A percentile compares a stretch with the other conserved stretches of the same genome.
These are phyloP conservation scores for Macroventuria anomochaeta DNA, from an alignment of 2,329 filamentous ascomycete genomes.

Conservation along the genomic window DNA sequence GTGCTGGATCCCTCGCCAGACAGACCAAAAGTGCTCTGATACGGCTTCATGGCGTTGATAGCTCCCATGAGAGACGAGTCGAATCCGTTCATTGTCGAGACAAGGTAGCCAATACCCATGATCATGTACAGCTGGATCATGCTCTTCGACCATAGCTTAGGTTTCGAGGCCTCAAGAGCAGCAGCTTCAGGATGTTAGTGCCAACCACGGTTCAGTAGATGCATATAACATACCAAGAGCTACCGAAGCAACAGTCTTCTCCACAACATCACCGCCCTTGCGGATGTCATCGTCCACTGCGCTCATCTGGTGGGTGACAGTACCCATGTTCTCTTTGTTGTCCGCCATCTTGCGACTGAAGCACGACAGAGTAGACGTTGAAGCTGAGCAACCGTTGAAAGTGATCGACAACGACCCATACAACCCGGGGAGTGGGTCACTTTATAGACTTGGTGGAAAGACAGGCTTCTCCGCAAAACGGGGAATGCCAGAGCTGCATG, in stretches of 20 bases:
- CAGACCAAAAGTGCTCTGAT: conserved; percentile 59
- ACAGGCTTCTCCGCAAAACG: conserved; percentile 35
- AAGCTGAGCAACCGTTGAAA: conserved; percentile 4
- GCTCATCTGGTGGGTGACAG: conserved; percentile 35
- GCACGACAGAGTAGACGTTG: background rate
- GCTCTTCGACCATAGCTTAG: conserved; percentile 36
- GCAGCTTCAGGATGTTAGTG: conserved; percentile 31
- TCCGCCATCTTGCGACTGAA: conserved; percentile 24
- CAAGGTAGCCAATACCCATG: conserved; percentile 45
- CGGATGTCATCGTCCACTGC: conserved; percentile 29
- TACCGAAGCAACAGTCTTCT: conserved; percentile 40
- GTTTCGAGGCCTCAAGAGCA: conserved; percentile 43
- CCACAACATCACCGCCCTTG: conserved; percentile 31
- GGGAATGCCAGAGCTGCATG: conserved; percentile 11
- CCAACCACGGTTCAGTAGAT: background rate
- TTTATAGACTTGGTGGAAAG: conserved; percentile 28
- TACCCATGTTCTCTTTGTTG: conserved; percentile 28
- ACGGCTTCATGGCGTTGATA: conserved; percentile 61
- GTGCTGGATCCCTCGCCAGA: conserved; percentile 56
- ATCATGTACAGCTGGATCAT: conserved; percentile 45
- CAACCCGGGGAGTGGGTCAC: conserved; percentile 26
- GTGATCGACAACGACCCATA: conserved; percentile 10
- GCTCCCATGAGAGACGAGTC: conserved; percentile 53
- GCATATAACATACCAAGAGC: conserved; percentile 31
- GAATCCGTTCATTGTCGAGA: conserved; percentile 46